Conservation (phyloP, 306 rosid genomes). For the Mucuna pruriens region DNA sequence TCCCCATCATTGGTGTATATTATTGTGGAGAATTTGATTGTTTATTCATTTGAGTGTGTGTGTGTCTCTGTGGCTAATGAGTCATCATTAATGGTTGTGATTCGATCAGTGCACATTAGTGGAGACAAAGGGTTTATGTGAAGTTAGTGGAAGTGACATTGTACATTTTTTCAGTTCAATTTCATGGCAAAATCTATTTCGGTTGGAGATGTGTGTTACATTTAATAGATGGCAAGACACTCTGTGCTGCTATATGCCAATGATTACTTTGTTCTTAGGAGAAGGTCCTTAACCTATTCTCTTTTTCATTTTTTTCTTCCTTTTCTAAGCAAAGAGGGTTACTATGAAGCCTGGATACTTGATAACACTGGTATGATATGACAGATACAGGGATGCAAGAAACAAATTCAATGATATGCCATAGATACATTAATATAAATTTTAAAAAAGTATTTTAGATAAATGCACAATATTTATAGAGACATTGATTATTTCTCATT, state of each 20-base stretch:
- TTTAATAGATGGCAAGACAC: background rate
- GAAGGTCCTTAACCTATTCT: background rate
- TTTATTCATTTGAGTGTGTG: background rate
- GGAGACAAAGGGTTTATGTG: background rate
- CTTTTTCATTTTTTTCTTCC: background rate
- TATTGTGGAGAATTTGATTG: background rate
- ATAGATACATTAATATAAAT: background rate
- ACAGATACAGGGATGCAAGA: background rate
- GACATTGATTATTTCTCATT: background rate
- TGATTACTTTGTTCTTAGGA: background rate
- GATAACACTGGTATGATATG: background rate
- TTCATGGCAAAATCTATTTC: background rate
- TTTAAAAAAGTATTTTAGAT: background rate
- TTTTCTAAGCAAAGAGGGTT: background rate
- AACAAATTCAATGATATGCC: background rate
- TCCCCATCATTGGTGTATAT: background rate
- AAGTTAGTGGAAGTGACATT: background rate
- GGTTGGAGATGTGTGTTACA: background rate
- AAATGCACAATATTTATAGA: background rate
- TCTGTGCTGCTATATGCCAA: background rate
- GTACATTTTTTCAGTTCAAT: background rate
- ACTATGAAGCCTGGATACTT: background rate
- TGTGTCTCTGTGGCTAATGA: background rate
- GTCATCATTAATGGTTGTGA: background rate
- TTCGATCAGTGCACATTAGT: conserved; percentile 9